Evolutionary conservation across 176 grass and related monocot genomes (phyloP).

Genomic region (Tillandsia fasciculata): DNA sequence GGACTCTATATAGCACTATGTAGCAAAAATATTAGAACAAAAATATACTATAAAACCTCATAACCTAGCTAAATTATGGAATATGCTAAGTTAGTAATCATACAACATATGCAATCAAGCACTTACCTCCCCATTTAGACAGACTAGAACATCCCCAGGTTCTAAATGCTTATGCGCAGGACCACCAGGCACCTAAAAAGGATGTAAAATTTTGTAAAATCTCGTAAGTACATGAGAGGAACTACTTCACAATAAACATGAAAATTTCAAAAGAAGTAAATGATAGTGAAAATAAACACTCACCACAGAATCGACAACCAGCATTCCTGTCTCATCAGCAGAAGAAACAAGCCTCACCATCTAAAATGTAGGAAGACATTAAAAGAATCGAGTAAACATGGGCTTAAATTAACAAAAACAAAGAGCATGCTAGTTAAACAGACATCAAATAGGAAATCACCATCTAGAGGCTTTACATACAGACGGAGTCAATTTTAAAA

Average conservation of each 20-base stretch:
- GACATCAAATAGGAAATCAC: not conserved
- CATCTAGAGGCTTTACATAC: too few species aligned
- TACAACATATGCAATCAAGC: constrained; percentile 4
- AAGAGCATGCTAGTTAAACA: too few species aligned
- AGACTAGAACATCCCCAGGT: constrained; percentile 90
- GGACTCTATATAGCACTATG: too few species aligned
- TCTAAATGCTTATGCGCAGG: constrained; percentile 84
- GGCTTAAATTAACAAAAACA: too few species aligned
- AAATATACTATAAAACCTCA: not conserved
- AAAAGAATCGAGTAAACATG: not conserved
- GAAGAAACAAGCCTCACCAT: constrained; percentile 73
- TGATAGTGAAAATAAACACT: constrained; percentile 31
- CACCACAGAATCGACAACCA: constrained; percentile 95
- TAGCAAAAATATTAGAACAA: not conserved
- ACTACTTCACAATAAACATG: constrained; percentile 2
- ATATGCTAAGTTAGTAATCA: too few species aligned
- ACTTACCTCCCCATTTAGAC: constrained; percentile 67
- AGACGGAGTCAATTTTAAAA: not conserved
- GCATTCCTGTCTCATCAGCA: constrained; percentile 82
- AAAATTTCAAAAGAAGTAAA: constrained; percentile 21
- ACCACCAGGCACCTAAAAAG: constrained; percentile 84
- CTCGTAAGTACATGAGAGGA: constrained; percentile 9
- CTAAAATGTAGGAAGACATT: constrained; percentile 28
- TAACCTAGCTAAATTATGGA: not conserved
- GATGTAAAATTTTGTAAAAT: constrained; percentile 15